Evolutionary conservation across 2,329 filamentous ascomycete genomes (phyloP).

Genomic region (Blastomyces gilchristii): DNA sequence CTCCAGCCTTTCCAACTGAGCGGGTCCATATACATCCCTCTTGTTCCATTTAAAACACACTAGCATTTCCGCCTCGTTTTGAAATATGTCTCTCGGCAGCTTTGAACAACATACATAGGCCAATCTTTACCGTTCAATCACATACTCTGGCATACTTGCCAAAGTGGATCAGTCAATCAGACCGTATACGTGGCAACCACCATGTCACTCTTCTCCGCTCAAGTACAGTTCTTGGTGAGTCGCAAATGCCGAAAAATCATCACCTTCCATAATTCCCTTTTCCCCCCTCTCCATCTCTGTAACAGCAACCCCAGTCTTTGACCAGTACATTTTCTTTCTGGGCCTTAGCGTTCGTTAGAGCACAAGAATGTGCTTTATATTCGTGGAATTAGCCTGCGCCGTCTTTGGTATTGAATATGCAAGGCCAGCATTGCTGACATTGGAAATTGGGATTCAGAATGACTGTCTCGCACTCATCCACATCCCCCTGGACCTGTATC

Average conservation of each 20-base stretch:
- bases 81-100: not conserved
- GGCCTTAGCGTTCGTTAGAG: not conserved
- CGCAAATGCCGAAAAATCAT: not conserved
- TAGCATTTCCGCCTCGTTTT: not conserved
- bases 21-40: not conserved
- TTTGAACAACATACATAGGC: not conserved
- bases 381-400: not conserved
- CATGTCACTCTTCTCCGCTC: conserved; percentile 12
- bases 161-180: not conserved
- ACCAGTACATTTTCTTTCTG: not conserved
- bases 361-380: conserved; percentile 2
- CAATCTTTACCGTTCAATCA: not conserved
- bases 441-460: conserved; percentile 49
- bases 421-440: conserved; percentile 6
- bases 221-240: conserved; percentile 15
- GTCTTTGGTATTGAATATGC: conserved; percentile 3
- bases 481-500: conserved; percentile 69
- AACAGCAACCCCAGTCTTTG: not conserved
- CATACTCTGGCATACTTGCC: not conserved
- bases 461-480: conserved; percentile 81
- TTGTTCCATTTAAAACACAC: not conserved
- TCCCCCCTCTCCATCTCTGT: not conserved
- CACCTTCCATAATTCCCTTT: not conserved
- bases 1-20: not conserved
- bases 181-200: not conserved